Conservation (phyloP, 257 asterid genomes). For the Asclepias syriaca region DNA sequence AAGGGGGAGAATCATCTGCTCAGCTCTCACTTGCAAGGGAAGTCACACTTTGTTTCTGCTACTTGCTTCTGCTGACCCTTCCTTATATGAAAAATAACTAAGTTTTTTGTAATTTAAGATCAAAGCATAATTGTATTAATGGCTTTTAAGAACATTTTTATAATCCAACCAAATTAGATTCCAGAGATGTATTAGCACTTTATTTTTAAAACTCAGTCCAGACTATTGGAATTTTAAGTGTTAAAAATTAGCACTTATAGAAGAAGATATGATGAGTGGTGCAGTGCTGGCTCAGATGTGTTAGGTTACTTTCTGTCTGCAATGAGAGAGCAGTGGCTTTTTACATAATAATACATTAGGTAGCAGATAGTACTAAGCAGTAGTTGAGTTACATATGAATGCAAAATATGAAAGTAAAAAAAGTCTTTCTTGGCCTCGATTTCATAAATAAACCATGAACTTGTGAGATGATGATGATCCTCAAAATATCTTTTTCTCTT, state of each 20-base stretch:
- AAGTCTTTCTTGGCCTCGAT: not conserved
- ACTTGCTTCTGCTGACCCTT: too few species aligned
- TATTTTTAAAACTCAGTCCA: not conserved
- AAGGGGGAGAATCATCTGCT: constrained; percentile 12
- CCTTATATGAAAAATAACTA: too few species aligned
- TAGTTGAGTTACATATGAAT: not conserved
- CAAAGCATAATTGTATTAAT: too few species aligned
- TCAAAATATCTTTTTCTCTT: too few species aligned
- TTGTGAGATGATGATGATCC: not conserved
- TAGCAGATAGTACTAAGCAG: not conserved
- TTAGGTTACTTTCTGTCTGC: constrained; percentile 7
- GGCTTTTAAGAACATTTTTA: too few species aligned
- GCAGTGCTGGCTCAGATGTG: not conserved
- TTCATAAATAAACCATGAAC: not conserved
- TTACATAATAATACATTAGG: not conserved
- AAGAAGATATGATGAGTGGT: not conserved
- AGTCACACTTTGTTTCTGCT: constrained; percentile 8
- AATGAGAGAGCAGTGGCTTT: not conserved
- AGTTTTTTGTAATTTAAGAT: too few species aligned
- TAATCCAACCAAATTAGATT: too few species aligned
- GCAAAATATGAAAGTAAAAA: not conserved
- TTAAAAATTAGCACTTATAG: not conserved
- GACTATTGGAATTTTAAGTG: not conserved
- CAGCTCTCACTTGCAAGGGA: constrained; percentile 12
- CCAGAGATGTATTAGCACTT: too few species aligned